Percentiles rank a stretch among this genome's conserved stretches.
phyloP scores from a whole-genome alignment of 768 basidiomycete genomes.

The Crassisporium funariophilum region DNA sequence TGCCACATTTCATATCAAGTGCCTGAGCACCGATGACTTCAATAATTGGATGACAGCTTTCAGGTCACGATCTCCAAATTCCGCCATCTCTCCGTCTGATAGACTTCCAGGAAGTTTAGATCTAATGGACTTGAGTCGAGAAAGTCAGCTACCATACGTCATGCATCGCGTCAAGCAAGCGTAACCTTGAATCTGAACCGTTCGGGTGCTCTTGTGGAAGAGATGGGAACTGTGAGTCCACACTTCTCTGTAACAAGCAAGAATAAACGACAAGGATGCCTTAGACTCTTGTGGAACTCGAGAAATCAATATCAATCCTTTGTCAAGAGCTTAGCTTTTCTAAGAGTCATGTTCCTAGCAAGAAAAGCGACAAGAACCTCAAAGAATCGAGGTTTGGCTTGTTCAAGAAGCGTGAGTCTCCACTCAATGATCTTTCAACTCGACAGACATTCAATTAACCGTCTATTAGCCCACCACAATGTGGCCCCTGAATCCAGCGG shows the following conservation, averaged over 20 bases:
- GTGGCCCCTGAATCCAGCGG: no score
- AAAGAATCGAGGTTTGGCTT: conserved; percentile 52
- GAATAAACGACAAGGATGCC: not conserved
- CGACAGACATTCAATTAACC: not conserved
- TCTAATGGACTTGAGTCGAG: conserved; percentile 48
- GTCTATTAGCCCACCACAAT: conserved; percentile 19
- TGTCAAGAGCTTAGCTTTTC: conserved; percentile 40
- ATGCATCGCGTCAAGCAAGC: conserved; percentile 44
- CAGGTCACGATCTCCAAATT: conserved; percentile 45
- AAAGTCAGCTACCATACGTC: conserved; percentile 43
- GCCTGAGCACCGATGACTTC: conserved; percentile 71
- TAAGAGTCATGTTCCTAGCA: conserved; percentile 39
- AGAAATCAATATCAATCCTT: conserved; percentile 51
- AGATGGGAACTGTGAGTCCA: conserved; percentile 62
- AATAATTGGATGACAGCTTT: conserved; percentile 73
- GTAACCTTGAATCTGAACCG: conserved; percentile 43
- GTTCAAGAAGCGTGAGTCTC: conserved; percentile 59
- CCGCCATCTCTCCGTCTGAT: conserved; percentile 17
- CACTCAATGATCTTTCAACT: conserved; percentile 1
- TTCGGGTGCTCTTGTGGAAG: conserved; percentile 57
- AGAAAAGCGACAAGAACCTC: conserved; percentile 51
- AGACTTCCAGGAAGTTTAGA: conserved; percentile 59
- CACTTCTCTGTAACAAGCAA: not conserved
- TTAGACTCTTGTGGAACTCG: conserved; percentile 63
- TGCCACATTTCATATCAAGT: conserved; percentile 83